Evolutionary conservation across 164 flowering plant species (phyloP).

Genomic region (Vitis amurensis): DNA sequence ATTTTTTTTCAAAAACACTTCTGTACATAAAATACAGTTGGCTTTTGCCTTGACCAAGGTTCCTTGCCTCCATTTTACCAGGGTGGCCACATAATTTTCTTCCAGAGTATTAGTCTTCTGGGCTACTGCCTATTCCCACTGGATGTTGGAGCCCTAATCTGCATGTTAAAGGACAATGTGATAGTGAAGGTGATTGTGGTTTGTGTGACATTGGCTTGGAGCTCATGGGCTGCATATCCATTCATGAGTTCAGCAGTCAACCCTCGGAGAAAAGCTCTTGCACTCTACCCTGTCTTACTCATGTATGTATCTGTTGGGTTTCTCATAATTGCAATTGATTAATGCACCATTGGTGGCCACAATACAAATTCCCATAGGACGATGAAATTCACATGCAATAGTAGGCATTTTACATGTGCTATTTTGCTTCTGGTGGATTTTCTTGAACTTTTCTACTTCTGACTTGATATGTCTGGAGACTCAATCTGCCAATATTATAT

Average conservation of each 20-base stretch:
- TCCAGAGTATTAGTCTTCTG: slow-evolving; percentile 92
- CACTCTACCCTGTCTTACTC: slow-evolving; percentile 92
- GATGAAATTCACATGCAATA: neutral
- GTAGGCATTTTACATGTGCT: too few species aligned
- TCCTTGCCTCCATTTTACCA: slow-evolving; percentile 25
- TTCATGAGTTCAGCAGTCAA: slow-evolving; percentile 98
- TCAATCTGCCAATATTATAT: too few species aligned
- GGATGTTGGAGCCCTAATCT: slow-evolving; percentile 81
- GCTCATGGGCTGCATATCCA: slow-evolving; percentile 98
- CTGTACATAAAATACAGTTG: too few species aligned
- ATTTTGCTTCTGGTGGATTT: too few species aligned
- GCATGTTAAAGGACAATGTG: slow-evolving; percentile 83
- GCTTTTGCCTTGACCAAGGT: neutral
- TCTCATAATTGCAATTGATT: slow-evolving; percentile 92
- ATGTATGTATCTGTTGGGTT: slow-evolving; percentile 98
- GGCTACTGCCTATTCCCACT: slow-evolving; percentile 96
- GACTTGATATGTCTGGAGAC: too few species aligned
- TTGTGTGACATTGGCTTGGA: slow-evolving; percentile 89
- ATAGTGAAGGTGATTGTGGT: slow-evolving; percentile 74
- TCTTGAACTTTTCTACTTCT: too few species aligned
- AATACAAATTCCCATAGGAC: neutral
- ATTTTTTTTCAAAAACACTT: too few species aligned
- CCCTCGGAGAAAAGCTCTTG: slow-evolving; percentile 96
- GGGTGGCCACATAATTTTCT: slow-evolving; percentile 98
- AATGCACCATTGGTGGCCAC: slow-evolving; percentile 4